These are phyloP conservation scores for Trichoderma parareesei DNA, from an alignment of 495 filamentous ascomycete genomes.

Conservation along the genomic window DNA sequence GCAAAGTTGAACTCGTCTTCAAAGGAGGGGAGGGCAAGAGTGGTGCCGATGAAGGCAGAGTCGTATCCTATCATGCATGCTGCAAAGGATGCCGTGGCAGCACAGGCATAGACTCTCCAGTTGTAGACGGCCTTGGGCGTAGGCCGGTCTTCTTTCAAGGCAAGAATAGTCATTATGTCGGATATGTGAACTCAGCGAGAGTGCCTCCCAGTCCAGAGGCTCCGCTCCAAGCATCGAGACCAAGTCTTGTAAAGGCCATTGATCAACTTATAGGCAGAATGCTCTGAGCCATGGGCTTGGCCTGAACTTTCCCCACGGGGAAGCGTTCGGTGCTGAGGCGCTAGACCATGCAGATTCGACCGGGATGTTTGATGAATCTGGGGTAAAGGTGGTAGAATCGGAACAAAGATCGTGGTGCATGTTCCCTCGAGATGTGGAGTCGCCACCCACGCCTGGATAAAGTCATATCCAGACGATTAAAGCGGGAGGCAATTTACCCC, in stretches of 20 bases:
- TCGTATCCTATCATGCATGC: conserved; percentile 69
- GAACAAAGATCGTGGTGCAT: neutral
- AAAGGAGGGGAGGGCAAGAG: conserved; percentile 55
- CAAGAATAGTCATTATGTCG: conserved; percentile 49
- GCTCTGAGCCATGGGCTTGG: neutral
- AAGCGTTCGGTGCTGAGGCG: neutral
- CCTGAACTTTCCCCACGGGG: neutral
- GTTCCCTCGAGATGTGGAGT: neutral
- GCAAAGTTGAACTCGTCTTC: conserved; percentile 47
- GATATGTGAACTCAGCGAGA: neutral
- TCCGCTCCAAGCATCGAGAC: neutral
- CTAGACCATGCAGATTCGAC: neutral
- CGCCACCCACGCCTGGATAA: conserved; percentile 1
- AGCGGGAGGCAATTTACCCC: neutral
- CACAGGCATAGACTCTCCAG: conserved; percentile 60
- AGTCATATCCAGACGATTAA: neutral
- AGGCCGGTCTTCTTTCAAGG: conserved; percentile 55
- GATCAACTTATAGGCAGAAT: neutral
- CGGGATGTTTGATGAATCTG: neutral
- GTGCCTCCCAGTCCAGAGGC: neutral
- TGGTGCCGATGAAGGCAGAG: conserved; percentile 63
- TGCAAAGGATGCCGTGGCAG: conserved; percentile 56
- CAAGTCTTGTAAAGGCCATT: neutral
- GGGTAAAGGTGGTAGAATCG: neutral
- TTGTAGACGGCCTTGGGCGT: conserved; percentile 65